phyloP scores from a whole-genome alignment of 305 asterid genomes.

The Fraxinus nigra region DNA sequence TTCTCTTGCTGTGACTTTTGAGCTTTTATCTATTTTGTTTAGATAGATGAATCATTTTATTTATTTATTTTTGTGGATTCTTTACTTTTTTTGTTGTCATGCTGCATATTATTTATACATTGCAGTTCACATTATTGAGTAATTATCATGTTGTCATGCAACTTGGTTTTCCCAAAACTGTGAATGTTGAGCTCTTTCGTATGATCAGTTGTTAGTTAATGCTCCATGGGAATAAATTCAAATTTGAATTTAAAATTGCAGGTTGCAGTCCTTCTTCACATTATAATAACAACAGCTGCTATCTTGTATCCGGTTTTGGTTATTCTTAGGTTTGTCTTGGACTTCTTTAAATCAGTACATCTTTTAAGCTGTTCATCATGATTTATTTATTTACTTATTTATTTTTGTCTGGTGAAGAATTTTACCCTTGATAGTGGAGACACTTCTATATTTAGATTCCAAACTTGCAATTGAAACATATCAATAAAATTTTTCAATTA shows the following conservation, averaged over 20 bases:
- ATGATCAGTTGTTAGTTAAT: conserved; percentile 18
- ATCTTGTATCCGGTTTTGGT: conserved; percentile 81
- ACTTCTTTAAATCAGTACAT: conserved; percentile 14
- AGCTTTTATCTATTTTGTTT: conserved; percentile 4
- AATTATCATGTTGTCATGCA: conserved; percentile 3
- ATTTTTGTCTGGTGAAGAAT: neutral
- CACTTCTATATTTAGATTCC: neutral
- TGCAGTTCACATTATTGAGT: conserved; percentile 12
- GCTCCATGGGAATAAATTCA: neutral
- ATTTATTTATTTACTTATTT: neutral
- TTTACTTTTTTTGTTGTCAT: neutral
- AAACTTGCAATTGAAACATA: neutral
- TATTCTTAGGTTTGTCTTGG: conserved; percentile 72
- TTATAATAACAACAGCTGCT: conserved; percentile 54
- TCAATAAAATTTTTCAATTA: conserved; percentile 4
- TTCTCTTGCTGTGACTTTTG: neutral
- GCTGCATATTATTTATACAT: neutral
- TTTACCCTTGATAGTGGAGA: neutral
- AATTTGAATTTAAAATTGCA: conserved; percentile 35
- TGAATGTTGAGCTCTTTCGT: conserved; percentile 12
- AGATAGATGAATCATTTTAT: neutral
- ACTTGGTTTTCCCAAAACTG: conserved; percentile 1
- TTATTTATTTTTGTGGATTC: neutral
- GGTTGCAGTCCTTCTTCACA: conserved; percentile 72
- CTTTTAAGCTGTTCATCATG: neutral